Base-by-base conservation (phyloP, 768 basidiomycete species). In the Hemileccinum impolitum region DNA sequence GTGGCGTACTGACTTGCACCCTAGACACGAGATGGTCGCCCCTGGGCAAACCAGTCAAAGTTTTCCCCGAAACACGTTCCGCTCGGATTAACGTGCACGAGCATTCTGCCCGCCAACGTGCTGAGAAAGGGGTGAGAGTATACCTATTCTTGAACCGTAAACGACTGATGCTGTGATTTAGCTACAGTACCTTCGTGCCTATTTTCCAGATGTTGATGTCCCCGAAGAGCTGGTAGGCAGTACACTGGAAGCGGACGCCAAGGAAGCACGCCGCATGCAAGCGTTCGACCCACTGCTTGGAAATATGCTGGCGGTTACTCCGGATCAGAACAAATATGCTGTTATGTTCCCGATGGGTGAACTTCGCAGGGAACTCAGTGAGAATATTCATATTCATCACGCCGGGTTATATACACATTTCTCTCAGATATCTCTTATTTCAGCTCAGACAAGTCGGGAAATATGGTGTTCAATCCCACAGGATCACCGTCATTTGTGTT, bases 141-240 rank as follows among this genome's bases (percentile, higher is more conserved):
- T 15, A 15, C 8, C 17, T 31, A 34, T 40, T 1, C 45, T 3
- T 34, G 15, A 9, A 25, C 34, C 46, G 49, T 46, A 25, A 40
- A 2, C 11, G 19, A 17, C 21, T 50, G 10, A 56, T n/a, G 15
- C 19, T 13, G 7, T 31, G 40, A 44, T 38, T 15, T 51, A 92
- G 89, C 77, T 85, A 13, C 81, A 83, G 47, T 89, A 87, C 57
- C 72, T 90, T 40, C 80, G 85, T 39, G 82, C 80, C 4, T 76
- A 78, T 63, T 75, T 85, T 46, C 87, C 89, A 1, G 87, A 90
- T 51, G 73, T 85, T 14, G 86, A 90, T 51, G 71, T 92, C n/a
- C 70, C 85, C 7, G 68, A 77, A n/a, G 82, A 87, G 35, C 67
- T 91, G 19, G 73, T 91, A 39, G 66, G 78, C 43, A 76, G 79